Evolutionary conservation across 495 filamentous ascomycete genomes (phyloP), one percentile per base, ranked within the genome.

Genomic region (Aspergillus sparsus): DNA sequence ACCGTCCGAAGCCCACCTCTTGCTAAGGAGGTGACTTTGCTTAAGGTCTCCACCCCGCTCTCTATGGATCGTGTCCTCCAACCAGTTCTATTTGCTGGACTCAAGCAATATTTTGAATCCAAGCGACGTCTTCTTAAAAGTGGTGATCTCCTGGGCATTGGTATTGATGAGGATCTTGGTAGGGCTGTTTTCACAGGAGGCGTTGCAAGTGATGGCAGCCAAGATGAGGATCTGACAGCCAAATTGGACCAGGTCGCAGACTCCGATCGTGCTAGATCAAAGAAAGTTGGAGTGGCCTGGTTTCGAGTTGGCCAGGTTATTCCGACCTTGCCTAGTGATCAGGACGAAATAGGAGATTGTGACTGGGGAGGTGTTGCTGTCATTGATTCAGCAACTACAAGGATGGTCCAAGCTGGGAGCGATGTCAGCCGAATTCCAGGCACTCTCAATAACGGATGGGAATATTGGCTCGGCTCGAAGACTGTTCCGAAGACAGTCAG

Each of bases 1-100:
- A 76, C 86, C 2, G 62, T 60, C 15, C 81, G 80, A n/a, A 84
- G 78, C 41, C 94, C 95, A 0, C 95, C 92, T 2, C 81, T 88
- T 57, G 95, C 94, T 13, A 91, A 91, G 61, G 93, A 98, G 69
- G 87, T 98, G 32, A 96, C 90, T 1, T 72, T 98, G n/a, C 80
- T 91, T 46, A 94, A 96, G 62, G 82, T 98, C 42, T 87, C 91
- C 7, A 97, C 92, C 0, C 95, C 94, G 0, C 73, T 93, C 8
- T 90, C 91, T 7, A 92, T 89, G 37, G 93, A 98, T 58, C 82
- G 90, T 27, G 80, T 88, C 9, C 82, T 97, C 7, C 91, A 98
- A 63, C 87, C 89, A 12, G 87, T 85, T 8, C 81, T 97, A 10
- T 90, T 97, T 64, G 83, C 88, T 5, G 90, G 88, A 6, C 69